Evolutionary conservation across 441 rosid species (phyloP).

Genomic region (Adansonia grandidieri): DNA sequence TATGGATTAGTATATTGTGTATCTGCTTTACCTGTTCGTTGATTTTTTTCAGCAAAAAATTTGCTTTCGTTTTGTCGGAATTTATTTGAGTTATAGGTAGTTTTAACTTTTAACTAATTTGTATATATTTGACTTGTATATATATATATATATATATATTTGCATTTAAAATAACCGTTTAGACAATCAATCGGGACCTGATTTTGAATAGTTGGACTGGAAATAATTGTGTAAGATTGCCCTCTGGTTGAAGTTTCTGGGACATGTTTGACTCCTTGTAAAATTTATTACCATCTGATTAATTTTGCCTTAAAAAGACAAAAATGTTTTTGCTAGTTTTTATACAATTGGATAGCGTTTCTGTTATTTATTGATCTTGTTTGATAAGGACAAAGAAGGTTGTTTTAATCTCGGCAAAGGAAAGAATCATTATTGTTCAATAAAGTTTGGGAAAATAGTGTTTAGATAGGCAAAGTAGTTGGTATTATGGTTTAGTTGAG

Average conservation of each 20-base stretch:
- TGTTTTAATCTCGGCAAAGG: not conserved
- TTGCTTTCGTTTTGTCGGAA: not conserved
- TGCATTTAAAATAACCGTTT: not conserved
- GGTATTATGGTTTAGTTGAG: not conserved
- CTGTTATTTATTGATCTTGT: not conserved
- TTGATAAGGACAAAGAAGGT: not conserved
- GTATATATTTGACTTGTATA: not conserved
- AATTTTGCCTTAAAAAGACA: not conserved
- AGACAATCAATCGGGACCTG: not conserved
- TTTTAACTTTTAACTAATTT: not conserved
- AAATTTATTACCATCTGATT: not conserved
- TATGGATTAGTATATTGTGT: not conserved
- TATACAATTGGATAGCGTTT: not conserved
- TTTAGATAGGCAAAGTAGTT: not conserved
- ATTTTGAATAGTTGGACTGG: not conserved
- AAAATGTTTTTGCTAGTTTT: not conserved
- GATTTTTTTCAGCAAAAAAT: not conserved
- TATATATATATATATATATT: not conserved
- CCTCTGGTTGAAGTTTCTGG: not conserved
- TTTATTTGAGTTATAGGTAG: not conserved
- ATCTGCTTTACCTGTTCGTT: not conserved
- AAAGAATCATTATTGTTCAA: slow-evolving; percentile 3
- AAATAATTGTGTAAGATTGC: slow-evolving; percentile 12
- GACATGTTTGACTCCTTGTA: not conserved
- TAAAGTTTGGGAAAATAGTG: not conserved